Evolutionary conservation across 805 yeast species (phyloP), one percentile per base, ranked within the genome.

Genomic region (Suhomyces vadensis): DNA sequence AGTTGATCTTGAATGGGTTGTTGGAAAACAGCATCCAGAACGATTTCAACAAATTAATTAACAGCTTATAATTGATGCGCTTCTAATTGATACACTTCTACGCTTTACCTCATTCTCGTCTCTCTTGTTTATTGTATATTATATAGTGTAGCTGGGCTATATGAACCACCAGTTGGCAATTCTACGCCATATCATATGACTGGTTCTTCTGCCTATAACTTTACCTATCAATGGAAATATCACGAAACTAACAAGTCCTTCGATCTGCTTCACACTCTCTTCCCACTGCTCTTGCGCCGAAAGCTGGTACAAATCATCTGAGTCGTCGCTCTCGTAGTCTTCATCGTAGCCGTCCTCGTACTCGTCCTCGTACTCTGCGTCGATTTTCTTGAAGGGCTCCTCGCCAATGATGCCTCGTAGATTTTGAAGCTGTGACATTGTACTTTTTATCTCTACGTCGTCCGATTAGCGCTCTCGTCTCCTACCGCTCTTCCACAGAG

Each of bases 271-370:
- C 38, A 85, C 48, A 26, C 85, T 81, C 53, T 82, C 86, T 41
- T 84, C 86, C 90, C 90, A 85, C 54, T 85, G 88, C 51, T 79
- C 73, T 53, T 83, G 86, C 1, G 87, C 83, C 26, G 78, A 64
- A 41, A 71, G 51, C 27, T 54, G 58, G 44, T 57, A 56, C 13
- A 56, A 56, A 9, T 51, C 50, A 16, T 44, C 46, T 13, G 35
- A 24, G 8, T 42, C 45, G 37, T 48, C 52, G 19, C 40, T 31
- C 7, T 45, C 46, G 29, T 47, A 47, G 37, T 49, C 53, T 11
- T 47, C 46, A 35, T 44, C 38, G 8, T 44, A 44, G 27, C 42
- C 39, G 36, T 41, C 46, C 19, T 45, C 41, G 33, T 43, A 38
- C 24, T 33, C 42, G 44, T 41, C 40, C 26, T 48, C 51, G 35